Percentiles rank a stretch among this genome's conserved stretches.
phyloP scores from a whole-genome alignment of 192 early-diverging fungal species.

The Spizellomyces sp. region DNA sequence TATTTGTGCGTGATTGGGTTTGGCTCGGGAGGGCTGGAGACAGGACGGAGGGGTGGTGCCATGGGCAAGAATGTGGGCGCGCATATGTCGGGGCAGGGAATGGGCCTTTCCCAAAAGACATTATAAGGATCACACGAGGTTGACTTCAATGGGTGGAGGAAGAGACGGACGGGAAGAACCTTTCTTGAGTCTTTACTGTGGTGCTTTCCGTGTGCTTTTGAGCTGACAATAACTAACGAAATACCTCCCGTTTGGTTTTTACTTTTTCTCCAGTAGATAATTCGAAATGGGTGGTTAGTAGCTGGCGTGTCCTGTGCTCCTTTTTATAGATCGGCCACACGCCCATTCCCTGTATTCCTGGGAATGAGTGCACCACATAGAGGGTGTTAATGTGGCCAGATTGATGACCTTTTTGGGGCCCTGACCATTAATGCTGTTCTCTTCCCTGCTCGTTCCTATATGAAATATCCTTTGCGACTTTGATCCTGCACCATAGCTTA shows the following conservation, averaged over 20 bases:
- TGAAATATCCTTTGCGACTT: constrained; percentile 1
- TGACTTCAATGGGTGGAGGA: too few species aligned
- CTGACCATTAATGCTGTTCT: constrained; percentile 6
- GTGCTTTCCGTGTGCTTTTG: too few species aligned
- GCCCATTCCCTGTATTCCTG: neutral
- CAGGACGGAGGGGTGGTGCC: neutral
- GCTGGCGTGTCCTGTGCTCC: neutral
- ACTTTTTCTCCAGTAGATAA: constrained; percentile 13
- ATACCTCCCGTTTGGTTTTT: neutral
- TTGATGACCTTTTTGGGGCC: constrained; percentile 31
- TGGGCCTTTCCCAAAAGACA: too few species aligned
- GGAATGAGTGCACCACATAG: constrained; percentile 12
- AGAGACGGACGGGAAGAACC: too few species aligned
- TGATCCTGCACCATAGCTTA: constrained; percentile 19
- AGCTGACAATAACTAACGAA: too few species aligned
- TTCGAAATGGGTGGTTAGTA: constrained; percentile 40
- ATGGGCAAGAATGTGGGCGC: neutral
- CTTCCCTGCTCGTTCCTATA: constrained; percentile 2
- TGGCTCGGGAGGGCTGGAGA: neutral
- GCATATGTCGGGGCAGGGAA: neutral
- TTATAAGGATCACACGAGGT: too few species aligned
- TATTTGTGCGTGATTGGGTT: neutral
- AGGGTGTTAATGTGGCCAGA: constrained; percentile 38
- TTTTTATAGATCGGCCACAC: constrained; percentile 38
- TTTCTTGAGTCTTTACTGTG: too few species aligned